Percentiles rank a stretch among this genome's conserved stretches.
phyloP scores from a whole-genome alignment of 73 alveolate species.

The Uronychia setigera region DNA sequence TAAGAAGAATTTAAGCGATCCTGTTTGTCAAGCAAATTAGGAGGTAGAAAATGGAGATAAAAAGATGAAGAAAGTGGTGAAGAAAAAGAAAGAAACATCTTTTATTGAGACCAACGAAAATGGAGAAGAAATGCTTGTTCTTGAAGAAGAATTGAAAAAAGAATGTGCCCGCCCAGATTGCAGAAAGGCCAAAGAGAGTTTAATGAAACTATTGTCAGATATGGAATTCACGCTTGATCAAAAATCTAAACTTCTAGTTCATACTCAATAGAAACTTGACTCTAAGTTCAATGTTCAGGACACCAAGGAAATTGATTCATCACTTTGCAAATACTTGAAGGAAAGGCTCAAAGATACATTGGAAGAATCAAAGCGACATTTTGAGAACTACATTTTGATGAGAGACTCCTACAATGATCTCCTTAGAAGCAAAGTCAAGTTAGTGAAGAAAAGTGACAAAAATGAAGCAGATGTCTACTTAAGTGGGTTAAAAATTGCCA shows the following conservation, averaged over 20 bases:
- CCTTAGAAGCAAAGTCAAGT: slow-evolving; percentile 22
- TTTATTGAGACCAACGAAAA: too few relatives aligned
- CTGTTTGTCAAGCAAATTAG: too few relatives aligned
- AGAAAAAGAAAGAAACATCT: not conserved
- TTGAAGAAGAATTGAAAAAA: not conserved
- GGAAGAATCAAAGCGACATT: slow-evolving; percentile 55
- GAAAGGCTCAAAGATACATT: slow-evolving; percentile 36
- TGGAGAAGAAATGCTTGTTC: too few relatives aligned
- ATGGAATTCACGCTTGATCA: not conserved
- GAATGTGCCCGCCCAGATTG: not conserved
- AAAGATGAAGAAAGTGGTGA: slow-evolving; percentile 12
- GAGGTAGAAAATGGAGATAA: too few relatives aligned
- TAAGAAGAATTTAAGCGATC: slow-evolving; percentile 9
- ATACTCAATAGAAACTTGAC: not conserved
- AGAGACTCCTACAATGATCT: slow-evolving; percentile 31
- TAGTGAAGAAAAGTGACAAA: too few relatives aligned
- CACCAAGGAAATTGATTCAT: slow-evolving; percentile 1
- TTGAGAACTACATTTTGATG: slow-evolving; percentile 26
- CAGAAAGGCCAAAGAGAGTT: not conserved
- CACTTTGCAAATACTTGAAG: slow-evolving; percentile 24
- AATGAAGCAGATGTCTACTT: too few relatives aligned
- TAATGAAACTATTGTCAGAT: not conserved
- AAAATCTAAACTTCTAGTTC: not conserved
- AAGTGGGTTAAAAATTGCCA: too few relatives aligned
- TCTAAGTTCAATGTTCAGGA: slow-evolving; percentile 12